Base-by-base conservation (phyloP, 129 eudicot genomes). In the Artemisia tridentata region DNA sequence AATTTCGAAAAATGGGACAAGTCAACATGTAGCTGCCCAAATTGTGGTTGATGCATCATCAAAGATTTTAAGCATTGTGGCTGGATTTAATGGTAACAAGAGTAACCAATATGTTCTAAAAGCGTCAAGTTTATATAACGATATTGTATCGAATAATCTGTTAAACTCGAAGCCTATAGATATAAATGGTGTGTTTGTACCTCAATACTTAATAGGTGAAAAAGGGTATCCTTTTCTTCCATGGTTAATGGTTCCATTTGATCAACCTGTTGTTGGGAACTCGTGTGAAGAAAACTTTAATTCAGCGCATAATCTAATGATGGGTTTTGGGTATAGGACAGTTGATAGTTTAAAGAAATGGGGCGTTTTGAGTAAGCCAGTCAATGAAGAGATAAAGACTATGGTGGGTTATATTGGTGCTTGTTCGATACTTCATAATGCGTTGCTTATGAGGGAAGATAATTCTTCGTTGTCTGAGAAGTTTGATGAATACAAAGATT, bases 381-480 rank as follows among this genome's bases (percentile, higher is more conserved):
- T 85, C 29, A 81, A 82, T 41, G 86, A 72, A 11, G 95, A 86
- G 53, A 77, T 63, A 12, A 88, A 84, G 82, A 81, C 81, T 59
- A 79, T 76, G 13, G 98, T 92, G 65, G 96, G 85, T 72, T 86
- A 85, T 52, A 75, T 89, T 59, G 96, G 96, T 67, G 89, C 96
- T 29, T 92, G 96, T 80, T 86, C 95, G 13, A 92, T 92, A 59
- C 88, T 92, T 67, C 95, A 89, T 69, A 92, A 92, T 58, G 89
- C 84, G 72, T 74, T 92, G 90, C 69, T 92, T 2, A 72, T 73
- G 60, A 86, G 96, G 79, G 98, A 89, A 50, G 98, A 92, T 86
- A 84, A 79, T 56, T 83, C 96, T 31, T 83, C 88, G 31, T 81
- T 86, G 67, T 74, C 86, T 9, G 83, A 67, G n/a, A 84, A 70